These are phyloP conservation scores for Tarenaya hassleriana DNA, from an alignment of 345 rosid species.

Conservation along the genomic window DNA sequence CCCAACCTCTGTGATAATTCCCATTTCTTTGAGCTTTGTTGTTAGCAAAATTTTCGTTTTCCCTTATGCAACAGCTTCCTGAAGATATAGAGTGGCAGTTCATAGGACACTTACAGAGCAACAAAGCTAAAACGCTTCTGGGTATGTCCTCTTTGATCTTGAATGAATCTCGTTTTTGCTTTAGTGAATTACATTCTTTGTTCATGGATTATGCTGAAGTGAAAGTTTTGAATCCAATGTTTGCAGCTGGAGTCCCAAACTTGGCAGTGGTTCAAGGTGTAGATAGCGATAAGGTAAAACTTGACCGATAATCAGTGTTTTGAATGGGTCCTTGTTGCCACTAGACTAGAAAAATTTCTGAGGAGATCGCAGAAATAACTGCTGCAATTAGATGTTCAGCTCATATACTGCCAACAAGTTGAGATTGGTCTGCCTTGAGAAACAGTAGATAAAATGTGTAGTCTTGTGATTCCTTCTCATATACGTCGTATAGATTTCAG, in stretches of 20 bases:
- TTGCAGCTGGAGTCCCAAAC: conserved; percentile 81
- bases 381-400: no score
- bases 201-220: conserved; percentile 8
- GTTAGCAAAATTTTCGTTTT: conserved; percentile 4
- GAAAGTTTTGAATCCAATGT: conserved; percentile 12
- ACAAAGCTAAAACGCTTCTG: conserved; percentile 75
- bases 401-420: no score
- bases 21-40: neutral
- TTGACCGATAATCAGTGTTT: neutral
- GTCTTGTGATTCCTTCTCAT: conserved; percentile 9
- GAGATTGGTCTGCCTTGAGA: no score
- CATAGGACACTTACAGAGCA: conserved; percentile 84
- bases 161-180: neutral
- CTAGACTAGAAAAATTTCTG: no score
- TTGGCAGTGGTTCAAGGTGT: conserved; percentile 66
- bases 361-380: no score
- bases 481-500: neutral
- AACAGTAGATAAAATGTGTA: neutral
- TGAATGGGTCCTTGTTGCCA: neutral
- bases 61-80: conserved; percentile 49
- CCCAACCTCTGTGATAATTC: neutral
- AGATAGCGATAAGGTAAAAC: conserved; percentile 67
- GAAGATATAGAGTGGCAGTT: conserved; percentile 87
- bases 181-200: neutral
- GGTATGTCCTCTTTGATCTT: conserved; percentile 34